Evolutionary conservation across 441 rosid genomes (phyloP), one percentile per base, ranked within the genome.

Genomic region (Gossypium aridum): DNA sequence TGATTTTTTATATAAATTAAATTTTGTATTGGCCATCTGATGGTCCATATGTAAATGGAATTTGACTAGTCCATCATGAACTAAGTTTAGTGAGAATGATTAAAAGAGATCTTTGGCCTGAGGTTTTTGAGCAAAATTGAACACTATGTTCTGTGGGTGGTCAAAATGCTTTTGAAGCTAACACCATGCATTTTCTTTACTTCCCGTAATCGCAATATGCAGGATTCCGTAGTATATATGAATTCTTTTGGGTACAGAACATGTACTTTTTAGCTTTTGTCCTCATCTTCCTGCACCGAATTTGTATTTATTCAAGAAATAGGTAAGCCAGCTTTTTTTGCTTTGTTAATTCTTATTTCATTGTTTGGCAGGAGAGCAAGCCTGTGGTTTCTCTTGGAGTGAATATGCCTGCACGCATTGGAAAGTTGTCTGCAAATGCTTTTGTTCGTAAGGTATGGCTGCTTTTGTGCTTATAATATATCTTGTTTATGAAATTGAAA

Each of bases 371-470:
- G 91, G 86, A 76, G 59, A 76, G 81, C 76, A 88, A 88, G 76
- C 81, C 72, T 72, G 80, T 57, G 45, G 83, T 75, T 71, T 13
- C 81, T 63, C 81, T 72, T 59, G 84, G 82, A 70, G 78, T 74
- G 49, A 75, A 79, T 80, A 63, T 87, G 76, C 80, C 83, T 78
- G 74, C 78, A 9, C 87, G 71, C 72, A 81, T 82, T 73, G 84
- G 81, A 72, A 90, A 86, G 77, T 75, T 82, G 72, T 88, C 97
- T 25, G 78, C 85, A 64, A 91, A 86, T 79, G 76, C 81, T 74
- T 89, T 91, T 83, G 86, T 87, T 83, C 72, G 28, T 68, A 91
- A 92, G 97, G 99, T 94, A 88, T 16, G 70, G n/a, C 69, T 43
- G 4, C 63, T 45, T 12, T 16, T 51, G 55, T 75, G 54, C 71